Percentiles rank a stretch among this genome's conserved stretches.
Conservation (phyloP, 768 basidiomycete species). For the Naganishia onofrii region DNA sequence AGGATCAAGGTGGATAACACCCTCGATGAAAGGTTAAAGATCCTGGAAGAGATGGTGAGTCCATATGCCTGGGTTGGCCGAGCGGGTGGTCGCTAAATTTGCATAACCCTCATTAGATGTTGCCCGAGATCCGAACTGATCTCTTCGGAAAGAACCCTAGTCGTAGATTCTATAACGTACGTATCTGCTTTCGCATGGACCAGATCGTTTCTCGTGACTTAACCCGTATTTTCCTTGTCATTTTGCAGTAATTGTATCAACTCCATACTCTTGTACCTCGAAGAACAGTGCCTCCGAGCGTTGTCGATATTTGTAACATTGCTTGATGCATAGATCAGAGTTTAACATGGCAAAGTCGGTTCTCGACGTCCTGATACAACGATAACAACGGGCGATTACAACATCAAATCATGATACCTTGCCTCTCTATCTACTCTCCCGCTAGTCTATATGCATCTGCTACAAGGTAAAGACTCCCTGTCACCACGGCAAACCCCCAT, state of each 20-base stretch:
- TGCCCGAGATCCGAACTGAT: conserved; percentile 86
- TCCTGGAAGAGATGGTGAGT: conserved; percentile 83
- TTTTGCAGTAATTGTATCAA: conserved; percentile 10
- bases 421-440: not conserved
- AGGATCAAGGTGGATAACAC: conserved; percentile 93
- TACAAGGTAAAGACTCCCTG: conserved; percentile 91
- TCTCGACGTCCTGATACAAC: conserved; percentile 1
- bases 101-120: conserved; percentile 64
- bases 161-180: conserved; percentile 74
- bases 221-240: not conserved
- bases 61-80: not conserved
- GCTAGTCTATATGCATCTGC: conserved; percentile 79
- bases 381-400: not conserved
- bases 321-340: conserved; percentile 22
- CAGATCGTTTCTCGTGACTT: not conserved
- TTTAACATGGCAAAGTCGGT: not conserved
- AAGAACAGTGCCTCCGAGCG: not conserved
- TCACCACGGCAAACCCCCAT: conserved; percentile 64
- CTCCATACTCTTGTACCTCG: not conserved
- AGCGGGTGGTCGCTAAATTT: not conserved
- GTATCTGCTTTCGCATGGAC: conserved; percentile 29
- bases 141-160: conserved; percentile 88
- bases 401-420: not conserved
- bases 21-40: conserved; percentile 79
- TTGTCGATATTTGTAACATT: conserved; percentile 18